Evolutionary conservation across 2,329 filamentous ascomycete genomes (phyloP).

Genomic region (Ceratocystis variospora): DNA sequence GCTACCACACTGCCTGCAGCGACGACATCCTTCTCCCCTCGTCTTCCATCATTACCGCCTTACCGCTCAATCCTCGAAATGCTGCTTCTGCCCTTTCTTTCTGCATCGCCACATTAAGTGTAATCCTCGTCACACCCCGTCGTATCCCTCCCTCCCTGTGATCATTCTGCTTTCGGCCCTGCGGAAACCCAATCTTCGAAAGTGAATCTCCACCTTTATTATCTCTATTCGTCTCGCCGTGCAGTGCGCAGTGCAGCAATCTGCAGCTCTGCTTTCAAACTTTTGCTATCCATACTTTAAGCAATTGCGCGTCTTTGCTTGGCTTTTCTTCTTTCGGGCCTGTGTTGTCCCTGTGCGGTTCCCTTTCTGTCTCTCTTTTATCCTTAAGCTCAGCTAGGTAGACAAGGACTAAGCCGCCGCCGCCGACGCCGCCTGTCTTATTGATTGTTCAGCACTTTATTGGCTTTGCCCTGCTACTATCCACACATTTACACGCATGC

Average conservation of each 20-base stretch:
- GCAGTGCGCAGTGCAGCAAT: background rate
- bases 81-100: background rate
- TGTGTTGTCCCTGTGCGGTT: background rate
- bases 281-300: background rate
- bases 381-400: too few species aligned
- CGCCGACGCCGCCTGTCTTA: background rate
- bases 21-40: background rate
- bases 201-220: background rate
- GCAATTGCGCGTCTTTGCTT: conserved; percentile 12
- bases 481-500: background rate
- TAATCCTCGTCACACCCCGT: background rate
- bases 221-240: background rate
- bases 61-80: background rate
- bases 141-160: background rate
- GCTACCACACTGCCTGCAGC: background rate
- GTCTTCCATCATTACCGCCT: background rate
- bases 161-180: background rate
- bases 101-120: conserved; percentile 7
- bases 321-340: conserved; percentile 3
- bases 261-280: conserved; percentile 1
- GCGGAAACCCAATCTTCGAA: background rate
- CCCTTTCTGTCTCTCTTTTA: background rate
- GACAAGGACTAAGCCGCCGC: background rate
- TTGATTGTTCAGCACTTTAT: background rate
- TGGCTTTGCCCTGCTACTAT: background rate